Evolutionary conservation across 2,329 filamentous ascomycete genomes (phyloP).

Genomic region (Penicillium rolfsii): DNA sequence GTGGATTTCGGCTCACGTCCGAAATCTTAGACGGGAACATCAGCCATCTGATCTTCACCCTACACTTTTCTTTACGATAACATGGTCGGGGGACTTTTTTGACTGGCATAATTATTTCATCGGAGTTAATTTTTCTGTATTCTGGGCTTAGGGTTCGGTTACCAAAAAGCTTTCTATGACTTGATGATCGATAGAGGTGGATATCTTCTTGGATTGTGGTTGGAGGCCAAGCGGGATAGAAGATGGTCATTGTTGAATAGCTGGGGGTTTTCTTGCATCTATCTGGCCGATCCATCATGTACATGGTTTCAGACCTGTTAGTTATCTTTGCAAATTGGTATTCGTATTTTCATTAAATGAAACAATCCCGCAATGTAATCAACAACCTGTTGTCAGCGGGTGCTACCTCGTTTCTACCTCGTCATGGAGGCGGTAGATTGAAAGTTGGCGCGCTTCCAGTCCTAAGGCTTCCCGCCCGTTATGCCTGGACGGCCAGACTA

Average conservation of each 20-base stretch:
- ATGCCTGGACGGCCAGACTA: no score
- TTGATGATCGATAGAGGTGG: constrained; percentile 28
- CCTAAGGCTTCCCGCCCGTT: no score
- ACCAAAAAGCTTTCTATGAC: constrained; percentile 27
- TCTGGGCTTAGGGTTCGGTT: constrained; percentile 15
- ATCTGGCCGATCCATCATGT: constrained; percentile 8
- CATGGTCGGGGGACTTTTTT: constrained; percentile 13
- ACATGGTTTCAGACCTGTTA: constrained; percentile 6
- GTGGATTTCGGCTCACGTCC: background rate
- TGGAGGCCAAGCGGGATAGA: constrained; percentile 7
- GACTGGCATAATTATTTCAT: constrained; percentile 18
- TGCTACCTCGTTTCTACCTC: no score
- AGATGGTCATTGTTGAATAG: constrained; percentile 15
- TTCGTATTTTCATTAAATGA: background rate
- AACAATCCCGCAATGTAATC: background rate
- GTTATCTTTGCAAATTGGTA: constrained; percentile 2
- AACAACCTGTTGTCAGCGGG: background rate
- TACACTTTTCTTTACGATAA: background rate
- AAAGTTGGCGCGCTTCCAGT: no score
- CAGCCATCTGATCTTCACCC: constrained; percentile 5
- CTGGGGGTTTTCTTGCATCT: constrained; percentile 14
- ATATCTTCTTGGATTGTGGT: constrained; percentile 11
- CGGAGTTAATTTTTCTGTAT: constrained; percentile 21
- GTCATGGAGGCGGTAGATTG: no score
- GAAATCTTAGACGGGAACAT: background rate